Conservation (phyloP, 2,329 filamentous ascomycete species). For the Fusarium virguliforme region DNA sequence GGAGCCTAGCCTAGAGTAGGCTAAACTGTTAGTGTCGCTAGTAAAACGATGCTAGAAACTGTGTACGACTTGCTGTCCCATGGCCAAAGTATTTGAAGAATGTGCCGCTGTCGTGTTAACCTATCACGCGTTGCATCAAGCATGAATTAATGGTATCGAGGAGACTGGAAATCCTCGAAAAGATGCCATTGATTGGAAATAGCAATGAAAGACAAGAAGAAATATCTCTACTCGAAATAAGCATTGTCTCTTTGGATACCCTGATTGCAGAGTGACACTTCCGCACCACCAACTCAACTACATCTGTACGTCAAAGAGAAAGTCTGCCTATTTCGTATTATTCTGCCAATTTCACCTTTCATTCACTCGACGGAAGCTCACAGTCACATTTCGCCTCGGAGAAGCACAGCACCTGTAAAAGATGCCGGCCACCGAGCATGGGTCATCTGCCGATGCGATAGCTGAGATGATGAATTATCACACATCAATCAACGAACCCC, state of each 20-base stretch:
- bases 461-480: constrained; percentile 14
- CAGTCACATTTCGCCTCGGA: not conserved
- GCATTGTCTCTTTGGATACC: not conserved
- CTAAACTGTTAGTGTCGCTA: too few species aligned
- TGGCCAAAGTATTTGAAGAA: too few species aligned
- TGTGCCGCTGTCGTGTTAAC: too few species aligned
- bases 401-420: not conserved
- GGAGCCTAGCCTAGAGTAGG: too few species aligned
- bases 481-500: not conserved
- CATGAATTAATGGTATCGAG: not conserved
- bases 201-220: too few species aligned
- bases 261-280: not conserved
- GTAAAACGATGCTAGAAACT: too few species aligned
- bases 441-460: not conserved
- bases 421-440: not conserved
- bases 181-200: too few species aligned
- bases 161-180: not conserved
- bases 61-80: too few species aligned
- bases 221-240: too few species aligned
- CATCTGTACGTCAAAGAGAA: too few species aligned
- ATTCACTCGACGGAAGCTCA: not conserved
- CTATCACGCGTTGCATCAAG: too few species aligned
- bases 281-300: not conserved
- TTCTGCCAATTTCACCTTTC: not conserved
- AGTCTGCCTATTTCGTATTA: not conserved